phyloP scores from a whole-genome alignment of 441 rosid species.

The Geranium incanum region DNA sequence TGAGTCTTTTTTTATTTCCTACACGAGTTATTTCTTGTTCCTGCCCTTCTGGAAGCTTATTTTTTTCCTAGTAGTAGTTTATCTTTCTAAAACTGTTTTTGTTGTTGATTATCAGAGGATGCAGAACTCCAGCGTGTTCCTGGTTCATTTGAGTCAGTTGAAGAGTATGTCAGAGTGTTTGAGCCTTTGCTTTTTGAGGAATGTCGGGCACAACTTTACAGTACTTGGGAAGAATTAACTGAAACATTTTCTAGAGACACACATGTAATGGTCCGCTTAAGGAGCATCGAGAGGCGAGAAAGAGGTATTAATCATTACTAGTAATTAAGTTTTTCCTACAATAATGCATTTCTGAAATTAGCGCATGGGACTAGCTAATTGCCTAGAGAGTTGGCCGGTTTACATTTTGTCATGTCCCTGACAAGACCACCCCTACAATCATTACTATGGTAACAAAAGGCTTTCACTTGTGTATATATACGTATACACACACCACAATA shows the following conservation, averaged over 20 bases:
- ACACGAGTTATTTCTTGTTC: neutral
- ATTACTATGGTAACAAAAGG: neutral
- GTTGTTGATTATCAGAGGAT: conserved; percentile 51
- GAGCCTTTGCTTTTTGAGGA: conserved; percentile 98
- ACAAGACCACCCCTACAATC: neutral
- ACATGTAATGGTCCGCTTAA: conserved; percentile 63
- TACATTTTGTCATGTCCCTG: neutral
- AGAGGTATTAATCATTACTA: conserved; percentile 40
- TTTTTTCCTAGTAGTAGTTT: neutral
- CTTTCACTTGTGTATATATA: neutral
- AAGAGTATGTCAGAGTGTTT: conserved; percentile 85
- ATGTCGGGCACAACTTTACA: conserved; percentile 92
- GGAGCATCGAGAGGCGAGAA: conserved; percentile 76
- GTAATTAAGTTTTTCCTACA: neutral
- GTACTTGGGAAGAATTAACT: conserved; percentile 83
- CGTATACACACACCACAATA: neutral
- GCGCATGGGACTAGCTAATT: neutral
- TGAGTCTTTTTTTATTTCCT: neutral
- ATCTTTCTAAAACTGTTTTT: neutral
- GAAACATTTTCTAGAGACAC: conserved; percentile 59
- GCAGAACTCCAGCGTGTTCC: conserved; percentile 88
- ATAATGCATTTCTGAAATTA: neutral
- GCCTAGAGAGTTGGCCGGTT: neutral
- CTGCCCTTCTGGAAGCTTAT: neutral
- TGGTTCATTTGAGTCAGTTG: conserved; percentile 79